phyloP scores from a whole-genome alignment of 2,329 filamentous ascomycete species.

The Colletotrichum sidae region DNA sequence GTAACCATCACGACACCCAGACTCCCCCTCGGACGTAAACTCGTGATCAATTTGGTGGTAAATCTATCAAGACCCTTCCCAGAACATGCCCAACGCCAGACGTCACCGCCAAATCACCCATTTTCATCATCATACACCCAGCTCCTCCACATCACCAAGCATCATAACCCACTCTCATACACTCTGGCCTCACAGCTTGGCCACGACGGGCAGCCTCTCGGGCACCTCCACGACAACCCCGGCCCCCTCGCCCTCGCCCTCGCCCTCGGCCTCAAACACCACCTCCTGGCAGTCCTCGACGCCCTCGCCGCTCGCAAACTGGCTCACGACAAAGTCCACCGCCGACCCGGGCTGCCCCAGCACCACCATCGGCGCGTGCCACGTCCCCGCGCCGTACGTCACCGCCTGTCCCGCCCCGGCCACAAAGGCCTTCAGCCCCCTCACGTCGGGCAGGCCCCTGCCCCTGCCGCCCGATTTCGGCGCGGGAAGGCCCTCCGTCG shows the following conservation, averaged over 20 bases:
- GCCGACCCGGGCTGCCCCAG: constrained; percentile 69
- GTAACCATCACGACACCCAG: not conserved
- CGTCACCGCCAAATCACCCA: not conserved
- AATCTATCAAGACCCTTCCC: not conserved
- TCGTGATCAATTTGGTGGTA: constrained; percentile 1
- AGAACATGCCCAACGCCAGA: not conserved
- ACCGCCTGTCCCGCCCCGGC: constrained; percentile 84
- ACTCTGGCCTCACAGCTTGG: constrained; percentile 29
- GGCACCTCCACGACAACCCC: constrained; percentile 51
- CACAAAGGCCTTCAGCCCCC: constrained; percentile 79
- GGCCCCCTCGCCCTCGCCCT: constrained; percentile 53
- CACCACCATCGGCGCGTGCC: constrained; percentile 96
- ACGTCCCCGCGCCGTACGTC: constrained; percentile 91
- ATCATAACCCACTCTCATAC: not conserved
- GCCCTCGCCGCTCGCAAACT: constrained; percentile 86
- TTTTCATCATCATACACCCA: not conserved
- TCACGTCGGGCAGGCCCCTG: constrained; percentile 78
- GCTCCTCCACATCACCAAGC: not conserved
- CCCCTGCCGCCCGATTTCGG: constrained; percentile 46
- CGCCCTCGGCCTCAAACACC: constrained; percentile 47
- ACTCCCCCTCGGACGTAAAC: not conserved
- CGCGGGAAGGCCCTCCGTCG: constrained; percentile 55
- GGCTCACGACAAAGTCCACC: constrained; percentile 89
- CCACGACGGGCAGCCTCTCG: constrained; percentile 24
- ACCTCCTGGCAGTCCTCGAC: constrained; percentile 92